Evolutionary conservation across 78 protist species (phyloP), one percentile per base, ranked within the genome.

Genomic region (Speleostelium caveatum): DNA sequence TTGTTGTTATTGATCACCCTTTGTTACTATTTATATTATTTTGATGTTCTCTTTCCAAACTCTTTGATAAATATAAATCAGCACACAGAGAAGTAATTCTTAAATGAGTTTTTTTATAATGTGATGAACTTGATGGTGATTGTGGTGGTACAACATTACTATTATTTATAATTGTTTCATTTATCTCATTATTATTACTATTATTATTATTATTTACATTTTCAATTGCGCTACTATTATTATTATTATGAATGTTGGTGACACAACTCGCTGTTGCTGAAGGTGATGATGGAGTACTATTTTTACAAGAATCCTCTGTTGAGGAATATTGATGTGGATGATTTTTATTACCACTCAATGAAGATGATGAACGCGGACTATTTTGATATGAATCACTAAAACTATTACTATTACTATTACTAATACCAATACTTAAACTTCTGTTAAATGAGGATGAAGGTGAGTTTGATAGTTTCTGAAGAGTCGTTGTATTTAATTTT

Each of bases 51-150:
- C 53, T 45, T 45, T 45, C 53, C 6, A 45, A 10, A 45, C 53
- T 45, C 22, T 42, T 67, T 55, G 89, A 58, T 30, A 79, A 24
- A 24, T 55, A 35, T 35, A 79, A 42, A 45, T 83, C 90, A n/a
- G 90, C 90, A 30, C 73, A 55, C 3, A 83, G 69, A 19, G 90
- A 83, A 60, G 71, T 69, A 19, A 83, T 67, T 39, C 90, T 49
- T n/a, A 83, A 49, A 83, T 83, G 90, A 12, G 90, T 83, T 65
- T 83, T 83, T 42, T 73, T 49, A 41, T 69, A 63, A 24, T 4
- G 36, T n/a, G 14, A 16, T 32, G 42, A 16, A 14, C 10, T 19
- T 8, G 7, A 61, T 28, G 28, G 3, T 61, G 5, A 5, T 14
- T 6, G 6, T 61, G 68, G 68, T 5, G 5, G 68, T 30, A 28